phyloP scores from a whole-genome alignment of 2,329 filamentous ascomycete genomes.

The Blastomyces gilchristii region DNA sequence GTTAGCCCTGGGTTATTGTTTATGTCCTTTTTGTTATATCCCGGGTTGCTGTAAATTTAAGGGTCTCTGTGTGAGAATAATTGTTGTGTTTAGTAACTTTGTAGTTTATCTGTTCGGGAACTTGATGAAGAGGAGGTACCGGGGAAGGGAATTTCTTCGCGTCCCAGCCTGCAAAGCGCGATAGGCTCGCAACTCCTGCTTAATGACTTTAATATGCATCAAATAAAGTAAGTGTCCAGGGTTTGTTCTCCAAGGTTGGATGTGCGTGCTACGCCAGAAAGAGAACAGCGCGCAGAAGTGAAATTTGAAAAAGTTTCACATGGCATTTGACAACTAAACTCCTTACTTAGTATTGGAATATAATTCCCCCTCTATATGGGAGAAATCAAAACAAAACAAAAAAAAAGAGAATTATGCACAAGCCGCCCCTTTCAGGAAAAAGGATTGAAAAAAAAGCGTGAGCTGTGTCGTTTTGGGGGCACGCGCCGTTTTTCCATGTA shows the following conservation, averaged over 20 bases:
- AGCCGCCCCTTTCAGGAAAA: constrained; percentile 4
- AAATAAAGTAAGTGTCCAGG: background rate
- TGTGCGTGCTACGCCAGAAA: background rate
- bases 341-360: constrained; percentile 13
- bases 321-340: constrained; percentile 15
- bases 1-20: background rate
- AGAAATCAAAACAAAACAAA: constrained; percentile 12
- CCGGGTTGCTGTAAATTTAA: background rate
- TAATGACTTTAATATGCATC: background rate
- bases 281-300: background rate
- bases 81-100: background rate
- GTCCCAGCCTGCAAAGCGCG: background rate
- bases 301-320: constrained; percentile 10
- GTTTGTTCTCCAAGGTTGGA: background rate
- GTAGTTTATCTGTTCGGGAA: background rate
- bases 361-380: constrained; percentile 9
- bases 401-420: constrained; percentile 9
- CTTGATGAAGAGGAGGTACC: background rate
- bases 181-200: background rate
- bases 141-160: background rate
- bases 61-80: background rate
- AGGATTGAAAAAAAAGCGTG: background rate
- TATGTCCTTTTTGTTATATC: background rate
- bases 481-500: background rate
- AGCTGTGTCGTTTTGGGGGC: background rate